These are phyloP conservation scores for Melampsora abietis-canadensis DNA, from an alignment of 1,284 basidiomycete species.

Conservation along the genomic window DNA sequence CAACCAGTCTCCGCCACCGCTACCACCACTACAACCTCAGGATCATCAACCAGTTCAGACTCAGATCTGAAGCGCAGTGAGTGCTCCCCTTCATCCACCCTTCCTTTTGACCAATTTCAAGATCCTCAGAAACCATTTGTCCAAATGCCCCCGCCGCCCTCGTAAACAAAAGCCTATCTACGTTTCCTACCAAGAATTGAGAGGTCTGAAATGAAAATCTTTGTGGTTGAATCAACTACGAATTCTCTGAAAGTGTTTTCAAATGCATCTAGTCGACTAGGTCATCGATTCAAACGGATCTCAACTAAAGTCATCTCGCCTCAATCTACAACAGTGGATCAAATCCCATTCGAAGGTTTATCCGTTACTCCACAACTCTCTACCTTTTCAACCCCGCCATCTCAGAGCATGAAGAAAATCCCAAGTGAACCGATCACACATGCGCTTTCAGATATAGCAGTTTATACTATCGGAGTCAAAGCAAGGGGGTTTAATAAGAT, in stretches of 20 bases:
- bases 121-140: neutral
- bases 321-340: neutral
- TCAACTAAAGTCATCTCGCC: slow-evolving; percentile 16
- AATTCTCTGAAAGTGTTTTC: slow-evolving; percentile 18
- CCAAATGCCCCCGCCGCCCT: too few relatives aligned
- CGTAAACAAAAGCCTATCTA: too few relatives aligned
- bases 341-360: neutral
- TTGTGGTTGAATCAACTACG: neutral
- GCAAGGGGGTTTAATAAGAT: slow-evolving; percentile 88
- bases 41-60: slow-evolving; percentile 49
- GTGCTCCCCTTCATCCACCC: neutral
- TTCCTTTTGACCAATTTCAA: neutral
- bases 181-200: too few relatives aligned
- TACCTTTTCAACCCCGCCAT: slow-evolving; percentile 5
- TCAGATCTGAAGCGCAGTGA: slow-evolving; percentile 49
- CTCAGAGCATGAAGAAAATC: neutral
- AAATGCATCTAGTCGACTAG: slow-evolving; percentile 24
- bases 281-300: slow-evolving; percentile 30
- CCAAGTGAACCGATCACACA: slow-evolving; percentile 56
- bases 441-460: slow-evolving; percentile 70
- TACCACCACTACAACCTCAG: slow-evolving; percentile 29
- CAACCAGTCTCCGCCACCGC: neutral
- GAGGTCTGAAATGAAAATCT: too few relatives aligned
- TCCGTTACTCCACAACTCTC: neutral
- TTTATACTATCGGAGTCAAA: slow-evolving; percentile 95